These are phyloP conservation scores for Aspergillus hancockii DNA, from an alignment of 495 filamentous ascomycete species.

Conservation along the genomic window DNA sequence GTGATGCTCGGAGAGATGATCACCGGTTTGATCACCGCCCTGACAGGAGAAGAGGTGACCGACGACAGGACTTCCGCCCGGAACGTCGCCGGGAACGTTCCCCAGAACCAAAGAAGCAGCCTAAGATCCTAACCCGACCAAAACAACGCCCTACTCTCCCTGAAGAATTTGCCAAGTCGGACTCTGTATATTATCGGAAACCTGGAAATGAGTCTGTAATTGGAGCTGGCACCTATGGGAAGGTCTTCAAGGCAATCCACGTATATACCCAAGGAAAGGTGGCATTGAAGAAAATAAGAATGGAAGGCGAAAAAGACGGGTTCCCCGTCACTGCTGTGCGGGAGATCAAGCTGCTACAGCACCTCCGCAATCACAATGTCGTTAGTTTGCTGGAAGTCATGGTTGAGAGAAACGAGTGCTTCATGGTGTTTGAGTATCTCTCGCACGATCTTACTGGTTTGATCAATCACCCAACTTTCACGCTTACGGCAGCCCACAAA, in stretches of 20 bases:
- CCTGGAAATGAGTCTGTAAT: conserved; percentile 94
- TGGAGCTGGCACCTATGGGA: conserved; percentile 91
- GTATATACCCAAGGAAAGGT: conserved; percentile 90
- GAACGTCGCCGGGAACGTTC: conserved; percentile 44
- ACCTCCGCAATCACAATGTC: conserved; percentile 87
- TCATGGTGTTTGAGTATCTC: conserved; percentile 99
- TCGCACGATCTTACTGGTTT: conserved; percentile 88
- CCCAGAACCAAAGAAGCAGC: conserved; percentile 58
- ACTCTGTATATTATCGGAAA: conserved; percentile 88
- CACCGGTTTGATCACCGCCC: conserved; percentile 40
- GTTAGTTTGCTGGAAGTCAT: conserved; percentile 86
- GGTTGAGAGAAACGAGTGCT: conserved; percentile 98
- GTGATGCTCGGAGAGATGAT: conserved; percentile 48
- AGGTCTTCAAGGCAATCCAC: conserved; percentile 97
- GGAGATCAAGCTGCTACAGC: conserved; percentile 95
- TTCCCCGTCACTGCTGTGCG: conserved; percentile 96
- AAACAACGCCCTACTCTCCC: conserved; percentile 72
- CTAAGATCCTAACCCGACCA: conserved; percentile 65
- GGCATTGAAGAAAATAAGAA: conserved; percentile 88
- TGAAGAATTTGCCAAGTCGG: conserved; percentile 70
- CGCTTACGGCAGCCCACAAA: conserved; percentile 81
- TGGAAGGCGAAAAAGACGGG: conserved; percentile 97
- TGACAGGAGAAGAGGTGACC: conserved; percentile 38
- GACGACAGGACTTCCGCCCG: conserved; percentile 35
- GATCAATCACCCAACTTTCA: conserved; percentile 92